These are phyloP conservation scores for Silybum marianum DNA, from an alignment of 129 eudicot genomes.

Conservation along the genomic window DNA sequence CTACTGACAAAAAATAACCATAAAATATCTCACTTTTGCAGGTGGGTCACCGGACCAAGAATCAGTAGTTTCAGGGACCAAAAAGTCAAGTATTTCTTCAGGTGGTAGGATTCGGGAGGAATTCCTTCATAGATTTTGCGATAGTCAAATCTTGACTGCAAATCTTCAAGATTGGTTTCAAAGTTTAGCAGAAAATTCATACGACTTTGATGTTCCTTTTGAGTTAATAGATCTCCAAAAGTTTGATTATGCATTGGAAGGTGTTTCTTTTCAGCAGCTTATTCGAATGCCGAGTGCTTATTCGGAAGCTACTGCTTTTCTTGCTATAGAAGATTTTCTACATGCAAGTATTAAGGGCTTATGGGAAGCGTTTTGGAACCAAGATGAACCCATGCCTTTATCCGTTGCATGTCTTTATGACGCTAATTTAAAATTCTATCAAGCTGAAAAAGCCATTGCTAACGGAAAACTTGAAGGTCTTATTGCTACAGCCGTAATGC, in stretches of 20 bases:
- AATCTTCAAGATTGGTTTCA: constrained; percentile 73
- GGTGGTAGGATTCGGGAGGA: constrained; percentile 72
- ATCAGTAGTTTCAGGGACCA: constrained; percentile 77
- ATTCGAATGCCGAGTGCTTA: constrained; percentile 90
- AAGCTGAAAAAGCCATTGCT: constrained; percentile 80
- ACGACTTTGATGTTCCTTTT: constrained; percentile 73
- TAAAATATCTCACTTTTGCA: constrained; percentile 29
- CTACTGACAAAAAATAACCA: constrained; percentile 7
- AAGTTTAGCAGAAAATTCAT: constrained; percentile 46
- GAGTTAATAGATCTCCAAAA: constrained; percentile 91
- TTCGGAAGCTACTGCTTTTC: constrained; percentile 69
- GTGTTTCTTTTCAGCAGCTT: constrained; percentile 87
- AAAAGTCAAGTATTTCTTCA: constrained; percentile 80
- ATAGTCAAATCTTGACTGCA: constrained; percentile 56
- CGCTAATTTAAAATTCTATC: constrained; percentile 76
- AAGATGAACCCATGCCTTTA: constrained; percentile 67
- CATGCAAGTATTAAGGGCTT: constrained; percentile 82
- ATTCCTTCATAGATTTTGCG: constrained; percentile 76
- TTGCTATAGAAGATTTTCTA: constrained; percentile 88
- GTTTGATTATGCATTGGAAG: constrained; percentile 95
- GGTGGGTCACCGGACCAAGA: constrained; percentile 78
- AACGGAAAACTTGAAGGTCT: constrained; percentile 75
- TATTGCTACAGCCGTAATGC: constrained; percentile 79
- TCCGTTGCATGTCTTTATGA: constrained; percentile 57
- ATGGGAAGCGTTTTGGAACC: constrained; percentile 98